A percentile compares a stretch with the other conserved stretches of the same genome.
These are phyloP conservation scores for Dactylellina leptospora DNA, from an alignment of 2,329 filamentous ascomycete species.

Conservation along the genomic window DNA sequence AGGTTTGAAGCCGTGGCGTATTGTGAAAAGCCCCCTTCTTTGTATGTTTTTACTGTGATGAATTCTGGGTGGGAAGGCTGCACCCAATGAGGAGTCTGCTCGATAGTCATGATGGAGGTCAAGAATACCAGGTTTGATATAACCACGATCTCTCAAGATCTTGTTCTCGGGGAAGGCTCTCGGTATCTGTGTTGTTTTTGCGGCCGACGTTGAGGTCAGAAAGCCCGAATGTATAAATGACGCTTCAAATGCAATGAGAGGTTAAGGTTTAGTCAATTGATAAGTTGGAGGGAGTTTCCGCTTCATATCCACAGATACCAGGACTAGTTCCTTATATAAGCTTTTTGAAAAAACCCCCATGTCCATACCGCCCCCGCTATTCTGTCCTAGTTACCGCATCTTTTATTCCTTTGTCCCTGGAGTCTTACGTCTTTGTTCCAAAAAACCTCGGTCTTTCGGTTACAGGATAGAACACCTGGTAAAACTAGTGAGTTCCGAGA, in stretches of 20 bases:
- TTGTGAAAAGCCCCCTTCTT: conserved; percentile 37
- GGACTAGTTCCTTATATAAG: conserved; percentile 28
- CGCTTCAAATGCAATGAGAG: conserved; percentile 9
- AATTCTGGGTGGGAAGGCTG: conserved; percentile 45
- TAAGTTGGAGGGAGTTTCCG: conserved; percentile 4
- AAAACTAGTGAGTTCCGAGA: too few relatives aligned
- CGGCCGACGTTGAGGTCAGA: conserved; percentile 5
- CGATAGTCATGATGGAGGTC: conserved; percentile 29
- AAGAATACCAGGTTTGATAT: too few relatives aligned
- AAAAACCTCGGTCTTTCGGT: too few relatives aligned
- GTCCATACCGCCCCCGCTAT: background rate
- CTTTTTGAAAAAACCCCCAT: too few relatives aligned
- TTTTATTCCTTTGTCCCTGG: background rate
- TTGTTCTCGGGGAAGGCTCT: too few relatives aligned
- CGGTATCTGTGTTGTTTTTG: conserved; percentile 25
- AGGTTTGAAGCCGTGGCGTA: conserved; percentile 54
- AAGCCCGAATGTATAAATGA: background rate
- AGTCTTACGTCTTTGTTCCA: too few relatives aligned
- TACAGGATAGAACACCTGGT: too few relatives aligned
- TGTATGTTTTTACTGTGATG: conserved; percentile 52
- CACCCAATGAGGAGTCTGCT: conserved; percentile 39
- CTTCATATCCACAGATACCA: background rate
- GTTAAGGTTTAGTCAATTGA: conserved; percentile 20
- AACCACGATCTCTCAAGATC: too few relatives aligned
- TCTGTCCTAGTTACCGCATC: background rate